Percentiles rank a stretch among this genome's conserved stretches.
phyloP scores from a whole-genome alignment of 805 yeast genomes.

The Candida ulmi region DNA sequence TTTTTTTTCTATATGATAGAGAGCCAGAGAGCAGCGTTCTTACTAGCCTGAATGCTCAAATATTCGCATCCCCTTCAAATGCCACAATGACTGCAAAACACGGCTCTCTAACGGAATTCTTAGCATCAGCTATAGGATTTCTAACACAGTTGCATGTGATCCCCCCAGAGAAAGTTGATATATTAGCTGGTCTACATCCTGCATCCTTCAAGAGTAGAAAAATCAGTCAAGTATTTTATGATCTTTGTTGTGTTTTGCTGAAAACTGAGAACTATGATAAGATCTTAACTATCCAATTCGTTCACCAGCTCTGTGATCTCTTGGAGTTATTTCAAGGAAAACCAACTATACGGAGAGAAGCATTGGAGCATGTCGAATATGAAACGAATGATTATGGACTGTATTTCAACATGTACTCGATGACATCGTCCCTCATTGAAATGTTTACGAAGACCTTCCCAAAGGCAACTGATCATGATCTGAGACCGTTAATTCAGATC shows the following conservation, averaged over 20 bases:
- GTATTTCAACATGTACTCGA: conserved; percentile 41
- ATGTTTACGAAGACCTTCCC: conserved; percentile 41
- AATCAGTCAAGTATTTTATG: conserved; percentile 75
- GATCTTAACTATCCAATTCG: conserved; percentile 38
- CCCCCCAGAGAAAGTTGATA: conserved; percentile 36
- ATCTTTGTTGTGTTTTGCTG: conserved; percentile 70
- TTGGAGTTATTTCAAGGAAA: conserved; percentile 70
- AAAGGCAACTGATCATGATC: conserved; percentile 1
- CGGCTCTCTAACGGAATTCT: conserved; percentile 57
- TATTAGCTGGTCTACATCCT: conserved; percentile 12
- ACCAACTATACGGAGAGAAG: conserved; percentile 70
- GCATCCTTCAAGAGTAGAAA: conserved; percentile 55
- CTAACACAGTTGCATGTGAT: conserved; percentile 48
- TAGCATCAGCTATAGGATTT: conserved; percentile 59
- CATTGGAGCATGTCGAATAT: conserved; percentile 79
- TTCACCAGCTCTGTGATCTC: conserved; percentile 60
- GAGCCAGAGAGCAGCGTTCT: conserved; percentile 78
- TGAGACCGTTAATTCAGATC: not conserved
- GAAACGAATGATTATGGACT: conserved; percentile 66
- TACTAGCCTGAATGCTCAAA: conserved; percentile 66
- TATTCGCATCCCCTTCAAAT: conserved; percentile 73
- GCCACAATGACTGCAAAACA: conserved; percentile 58
- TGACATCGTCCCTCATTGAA: conserved; percentile 57
- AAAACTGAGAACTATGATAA: conserved; percentile 53
- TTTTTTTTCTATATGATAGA: conserved; percentile 62